Conservation (phyloP, 2,329 filamentous ascomycete genomes). For the Aspergillus oerlinghausenensis region DNA sequence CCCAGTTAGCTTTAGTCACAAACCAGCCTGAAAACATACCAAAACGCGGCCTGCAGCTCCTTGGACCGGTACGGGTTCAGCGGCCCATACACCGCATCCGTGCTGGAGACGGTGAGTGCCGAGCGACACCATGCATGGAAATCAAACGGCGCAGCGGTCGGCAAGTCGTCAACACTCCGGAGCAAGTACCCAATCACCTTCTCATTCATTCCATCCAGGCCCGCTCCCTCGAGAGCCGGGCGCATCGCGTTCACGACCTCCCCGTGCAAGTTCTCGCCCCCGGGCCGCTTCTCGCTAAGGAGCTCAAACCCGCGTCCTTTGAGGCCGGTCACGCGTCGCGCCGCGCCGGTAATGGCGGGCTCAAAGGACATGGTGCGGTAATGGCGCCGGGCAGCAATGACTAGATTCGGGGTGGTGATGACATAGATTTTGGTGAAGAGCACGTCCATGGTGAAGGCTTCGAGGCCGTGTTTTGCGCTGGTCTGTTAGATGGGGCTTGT, state of each 20-base stretch:
- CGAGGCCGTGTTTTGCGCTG: constrained; percentile 13
- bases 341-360: constrained; percentile 16
- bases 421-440: constrained; percentile 24
- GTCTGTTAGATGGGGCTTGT: background rate
- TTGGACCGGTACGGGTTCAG: constrained; percentile 22
- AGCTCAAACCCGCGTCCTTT: constrained; percentile 13
- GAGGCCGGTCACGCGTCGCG: constrained; percentile 17
- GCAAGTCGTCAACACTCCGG: constrained; percentile 15
- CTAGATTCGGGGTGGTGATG: constrained; percentile 20
- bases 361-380: constrained; percentile 19
- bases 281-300: constrained; percentile 14
- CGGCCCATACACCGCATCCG: constrained; percentile 24
- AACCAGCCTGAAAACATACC: background rate
- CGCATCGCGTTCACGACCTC: constrained; percentile 21
- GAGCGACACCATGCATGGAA: constrained; percentile 24
- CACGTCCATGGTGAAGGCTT: constrained; percentile 22
- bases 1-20: background rate
- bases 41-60: constrained; percentile 1
- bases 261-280: constrained; percentile 16
- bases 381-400: constrained; percentile 22
- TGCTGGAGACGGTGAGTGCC: constrained; percentile 24
- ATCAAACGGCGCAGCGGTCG: constrained; percentile 11
- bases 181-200: constrained; percentile 17
- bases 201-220: constrained; percentile 24
- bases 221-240: constrained; percentile 18